These are phyloP conservation scores for Cornus controversa DNA, from an alignment of 148 eudicot species.

Conservation along the genomic window DNA sequence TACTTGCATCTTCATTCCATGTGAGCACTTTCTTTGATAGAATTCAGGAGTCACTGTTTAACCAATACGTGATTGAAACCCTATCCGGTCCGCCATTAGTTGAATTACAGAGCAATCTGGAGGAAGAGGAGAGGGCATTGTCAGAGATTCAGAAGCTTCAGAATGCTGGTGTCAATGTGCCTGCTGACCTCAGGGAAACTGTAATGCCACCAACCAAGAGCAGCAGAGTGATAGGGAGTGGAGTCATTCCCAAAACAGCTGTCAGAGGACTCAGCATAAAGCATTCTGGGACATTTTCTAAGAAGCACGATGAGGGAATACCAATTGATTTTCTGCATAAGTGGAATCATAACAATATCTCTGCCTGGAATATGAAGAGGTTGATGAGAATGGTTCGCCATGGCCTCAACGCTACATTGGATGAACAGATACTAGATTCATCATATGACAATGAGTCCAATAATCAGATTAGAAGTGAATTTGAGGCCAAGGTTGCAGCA, in stretches of 20 bases:
- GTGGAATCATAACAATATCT: slow-evolving; percentile 55
- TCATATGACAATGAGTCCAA: slow-evolving; percentile 34
- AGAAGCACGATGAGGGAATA: slow-evolving; percentile 33
- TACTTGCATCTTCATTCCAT: slow-evolving; percentile 47
- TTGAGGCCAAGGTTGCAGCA: slow-evolving; percentile 57
- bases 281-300: slow-evolving; percentile 29
- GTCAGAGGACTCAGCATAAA: not conserved
- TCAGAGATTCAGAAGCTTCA: not conserved
- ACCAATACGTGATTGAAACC: slow-evolving; percentile 54
- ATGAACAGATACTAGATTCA: slow-evolving; percentile 45
- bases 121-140: not conserved
- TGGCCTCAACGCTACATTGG: slow-evolving; percentile 43
- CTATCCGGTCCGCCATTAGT: slow-evolving; percentile 37
- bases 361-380: slow-evolving; percentile 72
- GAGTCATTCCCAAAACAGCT: not conserved
- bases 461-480: slow-evolving; percentile 44
- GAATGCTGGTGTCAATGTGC: not conserved
- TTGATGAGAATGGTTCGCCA: slow-evolving; percentile 51
- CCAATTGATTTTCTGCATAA: slow-evolving; percentile 46
- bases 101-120: not conserved
- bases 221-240: not conserved
- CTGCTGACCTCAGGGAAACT: not conserved
- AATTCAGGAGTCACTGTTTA: slow-evolving; percentile 50
- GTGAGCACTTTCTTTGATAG: slow-evolving; percentile 51
- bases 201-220: not conserved